phyloP scores from a whole-genome alignment of 176 grass and related monocot species.

The Zoysia japonica region DNA sequence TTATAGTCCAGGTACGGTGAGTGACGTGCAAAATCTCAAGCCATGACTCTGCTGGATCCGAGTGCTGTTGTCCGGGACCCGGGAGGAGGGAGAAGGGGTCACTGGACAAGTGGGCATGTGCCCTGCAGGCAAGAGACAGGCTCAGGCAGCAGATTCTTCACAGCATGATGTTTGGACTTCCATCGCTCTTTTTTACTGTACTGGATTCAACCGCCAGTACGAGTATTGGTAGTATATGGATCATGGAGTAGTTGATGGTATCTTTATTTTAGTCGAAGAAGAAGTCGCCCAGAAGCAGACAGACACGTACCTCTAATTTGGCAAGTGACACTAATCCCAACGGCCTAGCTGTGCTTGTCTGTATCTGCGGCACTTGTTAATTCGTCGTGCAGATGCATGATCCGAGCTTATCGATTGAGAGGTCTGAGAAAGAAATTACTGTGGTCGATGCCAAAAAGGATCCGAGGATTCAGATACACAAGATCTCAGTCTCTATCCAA shows the following conservation, averaged over 20 bases:
- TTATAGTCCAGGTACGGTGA: not conserved
- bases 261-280: too few species aligned
- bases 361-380: not conserved
- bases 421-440: not conserved
- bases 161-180: too few species aligned
- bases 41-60: conserved; percentile 15
- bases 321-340: not conserved
- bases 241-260: too few species aligned
- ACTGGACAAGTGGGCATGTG: conserved; percentile 24
- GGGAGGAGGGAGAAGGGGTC: not conserved
- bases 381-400: not conserved
- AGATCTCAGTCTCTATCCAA: not conserved
- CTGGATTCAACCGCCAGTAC: too few species aligned
- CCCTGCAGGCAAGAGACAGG: not conserved
- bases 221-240: too few species aligned
- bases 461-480: not conserved
- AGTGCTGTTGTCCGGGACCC: not conserved
- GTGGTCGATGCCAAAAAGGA: not conserved
- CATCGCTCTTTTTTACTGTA: too few species aligned
- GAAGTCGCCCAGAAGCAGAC: too few species aligned
- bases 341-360: conserved; percentile 5
- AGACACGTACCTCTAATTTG: not conserved
- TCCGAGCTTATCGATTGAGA: not conserved
- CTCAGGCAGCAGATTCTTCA: too few species aligned
- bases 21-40: not conserved